Percentiles rank a stretch among this genome's conserved stretches.
Conservation (phyloP, 179 eudicot species). For the Heliamphora pulchella region DNA sequence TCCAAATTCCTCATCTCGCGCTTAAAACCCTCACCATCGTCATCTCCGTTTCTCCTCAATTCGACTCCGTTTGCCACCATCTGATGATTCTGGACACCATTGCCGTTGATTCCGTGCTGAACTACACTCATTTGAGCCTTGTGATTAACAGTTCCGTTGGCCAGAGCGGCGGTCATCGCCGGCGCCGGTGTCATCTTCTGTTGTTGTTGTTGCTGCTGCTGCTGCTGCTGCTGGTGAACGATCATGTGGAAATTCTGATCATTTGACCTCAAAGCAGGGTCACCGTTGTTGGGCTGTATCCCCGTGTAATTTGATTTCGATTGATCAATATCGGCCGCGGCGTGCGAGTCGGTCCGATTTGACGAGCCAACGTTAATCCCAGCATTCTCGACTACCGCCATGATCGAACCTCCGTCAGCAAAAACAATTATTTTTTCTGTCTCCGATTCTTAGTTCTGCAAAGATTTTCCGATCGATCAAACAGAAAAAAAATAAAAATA, state of each 20-base stretch:
- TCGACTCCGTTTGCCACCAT: conserved; percentile 15
- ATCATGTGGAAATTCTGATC: conserved; percentile 30
- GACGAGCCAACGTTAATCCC: conserved; percentile 14
- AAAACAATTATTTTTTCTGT: neutral
- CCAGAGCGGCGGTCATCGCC: neutral
- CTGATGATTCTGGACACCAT: conserved; percentile 23
- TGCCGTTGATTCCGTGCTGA: conserved; percentile 18
- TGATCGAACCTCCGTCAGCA: conserved; percentile 23
- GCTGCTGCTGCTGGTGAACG: conserved; percentile 6
- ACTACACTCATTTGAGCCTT: conserved; percentile 6
- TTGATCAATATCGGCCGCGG: conserved; percentile 31
- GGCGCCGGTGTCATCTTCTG: conserved; percentile 8
- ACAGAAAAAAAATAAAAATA: conserved; percentile 13
- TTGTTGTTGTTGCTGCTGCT: neutral
- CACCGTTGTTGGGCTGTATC: conserved; percentile 13
- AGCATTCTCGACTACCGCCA: conserved; percentile 51
- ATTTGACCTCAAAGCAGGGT: conserved; percentile 22
- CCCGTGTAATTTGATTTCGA: conserved; percentile 24
- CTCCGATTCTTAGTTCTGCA: conserved; percentile 4
- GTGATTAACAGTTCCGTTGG: conserved; percentile 14
- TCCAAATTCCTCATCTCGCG: conserved; percentile 67
- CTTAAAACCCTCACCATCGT: conserved; percentile 37
- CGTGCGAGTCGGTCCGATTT: conserved; percentile 21
- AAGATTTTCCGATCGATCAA: conserved; percentile 16
- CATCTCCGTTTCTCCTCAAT: conserved; percentile 12